Evolutionary conservation across 148 eudicot species (phyloP).

Genomic region (Simmondsia chinensis): DNA sequence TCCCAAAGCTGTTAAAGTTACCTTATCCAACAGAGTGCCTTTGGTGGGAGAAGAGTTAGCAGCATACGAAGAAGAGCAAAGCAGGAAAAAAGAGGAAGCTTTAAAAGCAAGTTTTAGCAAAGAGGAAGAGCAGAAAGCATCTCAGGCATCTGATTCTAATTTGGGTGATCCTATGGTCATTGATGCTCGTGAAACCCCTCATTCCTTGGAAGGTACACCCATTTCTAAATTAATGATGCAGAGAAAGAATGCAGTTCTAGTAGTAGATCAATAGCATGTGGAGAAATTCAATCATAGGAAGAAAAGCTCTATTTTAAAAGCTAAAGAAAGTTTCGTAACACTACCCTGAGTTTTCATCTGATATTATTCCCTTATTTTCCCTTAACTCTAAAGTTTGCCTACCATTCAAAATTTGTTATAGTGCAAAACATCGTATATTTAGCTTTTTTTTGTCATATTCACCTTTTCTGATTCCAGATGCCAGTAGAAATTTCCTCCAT

Average conservation of each 20-base stretch:
- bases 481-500: too few relatives aligned
- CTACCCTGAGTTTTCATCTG: too few relatives aligned
- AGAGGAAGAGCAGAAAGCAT: slow-evolving; percentile 71
- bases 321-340: too few relatives aligned
- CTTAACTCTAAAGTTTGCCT: too few relatives aligned
- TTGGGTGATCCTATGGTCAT: slow-evolving; percentile 65
- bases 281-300: too few relatives aligned
- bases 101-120: slow-evolving; percentile 70
- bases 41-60: slow-evolving; percentile 94
- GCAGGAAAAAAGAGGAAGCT: slow-evolving; percentile 83
- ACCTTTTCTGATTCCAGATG: not conserved
- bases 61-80: slow-evolving; percentile 93
- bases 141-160: slow-evolving; percentile 38
- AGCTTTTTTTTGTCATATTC: not conserved
- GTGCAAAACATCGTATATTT: too few relatives aligned
- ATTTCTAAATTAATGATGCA: slow-evolving; percentile 4
- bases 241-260: too few relatives aligned
- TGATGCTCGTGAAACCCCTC: slow-evolving; percentile 45
- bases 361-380: too few relatives aligned
- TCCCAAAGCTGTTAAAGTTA: slow-evolving; percentile 97
- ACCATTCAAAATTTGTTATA: too few relatives aligned
- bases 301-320: too few relatives aligned
- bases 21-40: slow-evolving; percentile 80
- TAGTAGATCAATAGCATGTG: too few relatives aligned
- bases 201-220: slow-evolving; percentile 51